Evolutionary conservation across 306 rosid species (phyloP), one percentile per base, ranked within the genome.

Genomic region (Sechiopsis laciniata): DNA sequence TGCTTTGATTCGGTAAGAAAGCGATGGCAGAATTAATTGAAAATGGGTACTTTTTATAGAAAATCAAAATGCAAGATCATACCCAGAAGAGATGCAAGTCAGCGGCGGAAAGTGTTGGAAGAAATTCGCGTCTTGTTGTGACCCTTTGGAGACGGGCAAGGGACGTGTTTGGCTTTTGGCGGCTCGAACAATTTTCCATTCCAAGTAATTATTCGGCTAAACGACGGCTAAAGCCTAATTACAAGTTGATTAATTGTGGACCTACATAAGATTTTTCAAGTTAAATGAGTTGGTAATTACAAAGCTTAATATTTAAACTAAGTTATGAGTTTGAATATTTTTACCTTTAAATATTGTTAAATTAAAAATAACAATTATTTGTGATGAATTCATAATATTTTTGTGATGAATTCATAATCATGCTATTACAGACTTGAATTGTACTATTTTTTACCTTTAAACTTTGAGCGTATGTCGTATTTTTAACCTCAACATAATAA

Each of bases 121-220:
- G 65, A 10, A 40, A 19, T 4, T 73, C 54, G 68, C 65, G 69
- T 19, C 57, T 22, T 14, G 17, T 20, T 45, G 59, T 17, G 82
- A 78, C 40, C 90, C 88, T 67, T 86, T 85, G 83, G 88, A 69
- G 71, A 37, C 55, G 37, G 22, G 73, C 80, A 86, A 83, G 46
- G 82, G 90, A 64, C 90, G 78, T 68, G 54, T 40, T 74, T 74
- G 77, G 77, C 77, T 74, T 73, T 82, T 55, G 82, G 79, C 78
- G 76, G 59, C 75, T 65, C 57, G 10, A 66, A 58, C 76, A 35
- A 16, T 50, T 51, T 19, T 68, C 10, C 54, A 67, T 5, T 13
- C 35, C 20, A 26, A 26, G 29, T 26, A 2, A 61, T 24, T 7
- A 60, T 60, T 22, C 24, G 26, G 7, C 67, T 17, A 20, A 19